phyloP scores from a whole-genome alignment of 805 yeast genomes.

The Zygosaccharomyces rouxii region DNA sequence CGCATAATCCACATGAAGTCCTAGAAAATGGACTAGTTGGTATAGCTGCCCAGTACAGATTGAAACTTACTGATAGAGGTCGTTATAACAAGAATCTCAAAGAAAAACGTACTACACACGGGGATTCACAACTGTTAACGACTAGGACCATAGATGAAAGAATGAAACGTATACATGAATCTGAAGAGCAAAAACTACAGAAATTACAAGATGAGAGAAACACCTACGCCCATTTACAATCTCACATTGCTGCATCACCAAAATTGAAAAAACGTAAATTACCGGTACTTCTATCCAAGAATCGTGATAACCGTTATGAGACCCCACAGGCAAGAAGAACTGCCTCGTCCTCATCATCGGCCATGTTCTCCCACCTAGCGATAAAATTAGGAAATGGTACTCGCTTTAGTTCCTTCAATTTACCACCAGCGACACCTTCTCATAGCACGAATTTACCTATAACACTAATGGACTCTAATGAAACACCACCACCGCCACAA shows the following conservation, averaged over 20 bases:
- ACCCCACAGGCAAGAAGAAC: constrained; percentile 24
- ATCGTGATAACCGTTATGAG: constrained; percentile 24
- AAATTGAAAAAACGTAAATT: constrained; percentile 27
- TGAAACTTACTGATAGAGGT: constrained; percentile 36
- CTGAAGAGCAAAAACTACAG: constrained; percentile 18
- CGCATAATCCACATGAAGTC: constrained; percentile 30
- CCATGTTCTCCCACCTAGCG: constrained; percentile 31
- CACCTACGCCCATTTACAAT: constrained; percentile 29
- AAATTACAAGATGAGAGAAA: constrained; percentile 19
- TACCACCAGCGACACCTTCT: constrained; percentile 19
- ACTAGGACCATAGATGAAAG: constrained; percentile 26
- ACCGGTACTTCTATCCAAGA: constrained; percentile 31
- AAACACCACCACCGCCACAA: background rate
- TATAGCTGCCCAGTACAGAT: constrained; percentile 23
- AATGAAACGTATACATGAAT: constrained; percentile 27
- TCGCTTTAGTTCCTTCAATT: constrained; percentile 11
- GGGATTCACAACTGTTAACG: constrained; percentile 3
- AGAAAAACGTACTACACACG: constrained; percentile 15
- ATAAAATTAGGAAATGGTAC: constrained; percentile 18
- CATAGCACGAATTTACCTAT: constrained; percentile 12
- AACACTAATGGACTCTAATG: background rate
- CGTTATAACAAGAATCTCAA: constrained; percentile 22
- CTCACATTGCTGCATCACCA: constrained; percentile 32
- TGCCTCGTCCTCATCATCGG: constrained; percentile 20
- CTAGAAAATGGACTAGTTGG: constrained; percentile 30